Conservation (phyloP, 345 rosid genomes). For the Noccaea caerulescens region DNA sequence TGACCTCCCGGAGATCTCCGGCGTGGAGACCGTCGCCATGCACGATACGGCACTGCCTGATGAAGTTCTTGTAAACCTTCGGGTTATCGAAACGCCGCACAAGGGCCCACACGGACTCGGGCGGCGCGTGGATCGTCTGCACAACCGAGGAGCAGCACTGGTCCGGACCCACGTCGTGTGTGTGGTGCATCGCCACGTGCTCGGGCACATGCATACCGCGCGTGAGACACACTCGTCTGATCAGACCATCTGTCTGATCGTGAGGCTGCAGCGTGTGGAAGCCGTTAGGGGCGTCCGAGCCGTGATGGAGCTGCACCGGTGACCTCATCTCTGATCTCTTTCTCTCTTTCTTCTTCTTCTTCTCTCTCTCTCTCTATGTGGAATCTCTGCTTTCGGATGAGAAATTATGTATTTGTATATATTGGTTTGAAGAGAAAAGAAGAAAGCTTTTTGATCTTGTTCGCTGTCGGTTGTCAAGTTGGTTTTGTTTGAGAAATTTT, state of each 20-base stretch:
- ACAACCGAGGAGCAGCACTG: slow-evolving; percentile 78
- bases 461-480: slow-evolving; percentile 54
- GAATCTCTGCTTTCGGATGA: background rate
- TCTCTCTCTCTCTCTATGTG: slow-evolving; percentile 4
- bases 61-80: slow-evolving; percentile 73
- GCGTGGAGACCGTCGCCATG: slow-evolving; percentile 68
- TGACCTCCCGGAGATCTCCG: slow-evolving; percentile 75
- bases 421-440: slow-evolving; percentile 19
- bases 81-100: slow-evolving; percentile 88
- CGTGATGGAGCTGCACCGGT: slow-evolving; percentile 55
- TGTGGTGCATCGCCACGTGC: slow-evolving; percentile 57
- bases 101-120: slow-evolving; percentile 71
- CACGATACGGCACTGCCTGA: slow-evolving; percentile 75
- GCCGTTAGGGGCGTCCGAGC: slow-evolving; percentile 33
- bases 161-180: slow-evolving; percentile 52
- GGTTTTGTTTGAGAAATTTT: slow-evolving; percentile 49
- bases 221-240: slow-evolving; percentile 38
- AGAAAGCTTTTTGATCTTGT: slow-evolving; percentile 37
- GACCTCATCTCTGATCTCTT: slow-evolving; percentile 56
- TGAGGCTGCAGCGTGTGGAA: slow-evolving; percentile 40
- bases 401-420: slow-evolving; percentile 19
- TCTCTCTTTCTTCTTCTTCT: background rate
- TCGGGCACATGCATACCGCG: slow-evolving; percentile 55
- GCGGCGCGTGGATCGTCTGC: slow-evolving; percentile 63
- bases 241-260: slow-evolving; percentile 42